Conservation (phyloP, 2,329 filamentous ascomycete genomes). For the Decorospora gaudefroyi region DNA sequence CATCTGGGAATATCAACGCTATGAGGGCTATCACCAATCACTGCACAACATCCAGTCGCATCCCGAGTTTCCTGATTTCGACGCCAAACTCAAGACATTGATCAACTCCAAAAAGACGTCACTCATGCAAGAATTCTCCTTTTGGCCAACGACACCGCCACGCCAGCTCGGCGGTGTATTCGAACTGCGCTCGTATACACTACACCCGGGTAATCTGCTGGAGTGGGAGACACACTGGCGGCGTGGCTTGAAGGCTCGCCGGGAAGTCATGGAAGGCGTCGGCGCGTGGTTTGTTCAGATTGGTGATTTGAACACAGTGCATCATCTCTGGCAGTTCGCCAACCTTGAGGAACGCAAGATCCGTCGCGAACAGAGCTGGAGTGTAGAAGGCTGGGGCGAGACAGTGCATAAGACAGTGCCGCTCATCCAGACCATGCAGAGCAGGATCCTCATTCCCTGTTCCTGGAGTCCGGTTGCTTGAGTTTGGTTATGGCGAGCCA, state of each 20-base stretch:
- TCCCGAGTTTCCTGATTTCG: conserved; percentile 82
- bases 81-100: conserved; percentile 80
- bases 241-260: conserved; percentile 82
- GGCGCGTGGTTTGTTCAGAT: conserved; percentile 99
- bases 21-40: conserved; percentile 92
- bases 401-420: conserved; percentile 99
- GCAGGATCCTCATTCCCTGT: conserved; percentile 88
- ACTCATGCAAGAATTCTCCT: conserved; percentile 99
- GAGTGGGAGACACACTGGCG: conserved; percentile 99
- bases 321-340: conserved; percentile 98
- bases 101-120: conserved; percentile 85
- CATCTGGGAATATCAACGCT: conserved; percentile 99
- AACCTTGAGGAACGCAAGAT: conserved; percentile 92
- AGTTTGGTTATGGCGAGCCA: conserved; percentile 10
- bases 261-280: conserved; percentile 98
- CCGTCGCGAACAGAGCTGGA: conserved; percentile 92
- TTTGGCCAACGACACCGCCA: conserved; percentile 95
- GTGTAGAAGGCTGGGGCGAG: conserved; percentile 91
- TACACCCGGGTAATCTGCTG: conserved; percentile 91
- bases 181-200: conserved; percentile 93
- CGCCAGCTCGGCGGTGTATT: conserved; percentile 90
- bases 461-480: conserved; percentile 93
- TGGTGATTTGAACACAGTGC: conserved; percentile 94
- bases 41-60: conserved; percentile 81
- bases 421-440: conserved; percentile 95